Evolutionary conservation across 2,329 filamentous ascomycete genomes (phyloP), one percentile per base, ranked within the genome.

Genomic region (Fonsecaea pedrosoi): DNA sequence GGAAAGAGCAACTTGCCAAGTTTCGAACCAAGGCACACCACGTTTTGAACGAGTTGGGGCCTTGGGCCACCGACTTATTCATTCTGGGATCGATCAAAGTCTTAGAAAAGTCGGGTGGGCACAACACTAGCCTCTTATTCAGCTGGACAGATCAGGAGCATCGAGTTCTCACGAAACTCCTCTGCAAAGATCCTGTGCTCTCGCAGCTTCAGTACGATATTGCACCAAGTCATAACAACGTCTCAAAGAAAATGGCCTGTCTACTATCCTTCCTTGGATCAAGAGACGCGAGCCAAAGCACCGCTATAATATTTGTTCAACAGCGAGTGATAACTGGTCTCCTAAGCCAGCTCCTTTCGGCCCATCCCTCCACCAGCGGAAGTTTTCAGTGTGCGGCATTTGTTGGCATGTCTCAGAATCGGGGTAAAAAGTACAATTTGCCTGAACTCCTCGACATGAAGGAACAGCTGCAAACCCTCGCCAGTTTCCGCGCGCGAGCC

Each of bases 361-460:
- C 38, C 38, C 13, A 42, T 42, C 38, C 38, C 2, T 42, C 38
- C 38, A 42, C 38, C 10, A 13, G 15, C 13, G 38, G 38, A 4
- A 15, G 38, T 42, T 42, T 42, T 42, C 38, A 42, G 38, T 42
- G 38, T 42, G 38, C 38, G 38, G 38, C 38, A 42, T 42, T 42
- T 42, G 38, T 42, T 42, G 38, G 38, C 38, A 42, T 42, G 38
- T 42, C 38, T 42, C 38, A 42, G 12, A 42, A 42, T 42, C 38
- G 15, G 38, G n/a, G 38, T 42, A 42, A 42, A 42, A 42, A 42
- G 38, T 42, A 42, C 38, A 15, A 12, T 15, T 42, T 42, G 38
- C 38, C 38, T 15, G 38, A 42, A 42, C 38, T 42, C 2, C 38
- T 42, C 38, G 13, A 42, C 38, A 12, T 42, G 38, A 42, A 42